Percentiles rank a stretch among this genome's conserved stretches.
phyloP scores from a whole-genome alignment of 768 basidiomycete species.

The Tulasnella sp. region DNA sequence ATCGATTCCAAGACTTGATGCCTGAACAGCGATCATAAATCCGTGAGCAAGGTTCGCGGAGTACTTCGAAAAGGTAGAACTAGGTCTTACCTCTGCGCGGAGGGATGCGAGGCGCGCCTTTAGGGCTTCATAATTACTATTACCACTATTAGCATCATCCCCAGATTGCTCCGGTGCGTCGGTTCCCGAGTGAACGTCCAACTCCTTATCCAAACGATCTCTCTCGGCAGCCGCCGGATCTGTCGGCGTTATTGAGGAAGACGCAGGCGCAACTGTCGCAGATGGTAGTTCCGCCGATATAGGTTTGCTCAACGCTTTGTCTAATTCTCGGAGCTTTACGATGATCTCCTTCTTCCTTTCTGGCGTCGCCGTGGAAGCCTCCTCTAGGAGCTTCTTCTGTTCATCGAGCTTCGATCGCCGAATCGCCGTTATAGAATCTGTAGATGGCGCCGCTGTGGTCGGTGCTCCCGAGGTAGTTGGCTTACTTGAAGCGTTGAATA shows the following conservation, averaged over 20 bases:
- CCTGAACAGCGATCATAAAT: constrained; percentile 37
- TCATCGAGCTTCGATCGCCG: constrained; percentile 84
- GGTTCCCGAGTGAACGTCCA: constrained; percentile 54
- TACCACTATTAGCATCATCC: constrained; percentile 48
- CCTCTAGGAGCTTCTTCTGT: constrained; percentile 83
- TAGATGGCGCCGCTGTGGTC: constrained; percentile 35
- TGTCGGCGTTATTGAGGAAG: constrained; percentile 44
- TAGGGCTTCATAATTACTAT: constrained; percentile 59
- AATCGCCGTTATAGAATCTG: constrained; percentile 45
- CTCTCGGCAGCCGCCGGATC: constrained; percentile 61
- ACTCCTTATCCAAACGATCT: constrained; percentile 77
- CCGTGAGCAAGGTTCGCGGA: constrained; percentile 11
- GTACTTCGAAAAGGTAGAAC: constrained; percentile 24
- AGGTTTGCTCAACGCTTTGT: constrained; percentile 72
- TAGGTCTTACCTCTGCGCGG: constrained; percentile 68
- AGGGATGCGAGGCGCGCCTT: constrained; percentile 75
- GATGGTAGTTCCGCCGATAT: constrained; percentile 42
- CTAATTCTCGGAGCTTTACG: constrained; percentile 71
- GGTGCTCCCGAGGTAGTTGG: constrained; percentile 38
- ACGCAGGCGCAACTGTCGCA: constrained; percentile 41
- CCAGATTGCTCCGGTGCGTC: constrained; percentile 41
- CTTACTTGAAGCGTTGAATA: constrained; percentile 40
- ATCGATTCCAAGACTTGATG: constrained; percentile 45
- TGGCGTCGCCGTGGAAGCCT: constrained; percentile 64
- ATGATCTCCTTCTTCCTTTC: constrained; percentile 79